A percentile compares a stretch with the other conserved stretches of the same genome.
Conservation (phyloP, 306 rosid genomes). For the Prosopis cineraria region DNA sequence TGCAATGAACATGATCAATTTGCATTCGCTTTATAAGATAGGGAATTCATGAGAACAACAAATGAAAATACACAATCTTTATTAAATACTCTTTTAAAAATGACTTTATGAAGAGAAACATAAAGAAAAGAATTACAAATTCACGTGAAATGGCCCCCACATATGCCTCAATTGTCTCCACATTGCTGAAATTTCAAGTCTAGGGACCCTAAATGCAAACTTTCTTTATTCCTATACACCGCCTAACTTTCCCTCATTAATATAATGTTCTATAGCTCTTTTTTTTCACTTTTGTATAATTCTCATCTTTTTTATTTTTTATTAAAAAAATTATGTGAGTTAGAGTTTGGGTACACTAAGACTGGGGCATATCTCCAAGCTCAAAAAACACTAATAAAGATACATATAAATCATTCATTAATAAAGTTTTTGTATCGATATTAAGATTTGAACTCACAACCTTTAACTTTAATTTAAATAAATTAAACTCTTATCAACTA, state of each 20-base stretch:
- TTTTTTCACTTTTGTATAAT: not conserved
- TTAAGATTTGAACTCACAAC: too few relatives aligned
- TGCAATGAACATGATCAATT: slow-evolving; percentile 34
- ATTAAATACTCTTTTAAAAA: slow-evolving; percentile 29
- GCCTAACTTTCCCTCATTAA: slow-evolving; percentile 3
- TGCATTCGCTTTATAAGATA: slow-evolving; percentile 30
- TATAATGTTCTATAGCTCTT: not conserved
- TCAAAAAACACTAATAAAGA: too few relatives aligned
- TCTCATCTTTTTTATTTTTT: too few relatives aligned
- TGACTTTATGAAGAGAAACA: not conserved
- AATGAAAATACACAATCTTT: slow-evolving; percentile 25
- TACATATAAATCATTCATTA: too few relatives aligned
- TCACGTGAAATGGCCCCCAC: slow-evolving; percentile 62
- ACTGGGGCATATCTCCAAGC: too few relatives aligned
- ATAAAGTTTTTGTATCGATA: too few relatives aligned
- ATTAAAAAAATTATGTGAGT: too few relatives aligned
- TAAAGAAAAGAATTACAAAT: slow-evolving; percentile 42
- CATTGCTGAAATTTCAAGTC: slow-evolving; percentile 36
- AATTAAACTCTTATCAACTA: too few relatives aligned
- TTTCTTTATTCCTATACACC: slow-evolving; percentile 26
- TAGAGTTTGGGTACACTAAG: too few relatives aligned
- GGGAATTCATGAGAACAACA: slow-evolving; percentile 27
- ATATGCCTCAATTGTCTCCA: slow-evolving; percentile 42
- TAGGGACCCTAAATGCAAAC: slow-evolving; percentile 25
- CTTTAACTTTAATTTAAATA: too few relatives aligned